Percentiles rank a stretch among this genome's conserved stretches.
phyloP scores from a whole-genome alignment of 2,329 filamentous ascomycete species.

The Falciphora oryzae region DNA sequence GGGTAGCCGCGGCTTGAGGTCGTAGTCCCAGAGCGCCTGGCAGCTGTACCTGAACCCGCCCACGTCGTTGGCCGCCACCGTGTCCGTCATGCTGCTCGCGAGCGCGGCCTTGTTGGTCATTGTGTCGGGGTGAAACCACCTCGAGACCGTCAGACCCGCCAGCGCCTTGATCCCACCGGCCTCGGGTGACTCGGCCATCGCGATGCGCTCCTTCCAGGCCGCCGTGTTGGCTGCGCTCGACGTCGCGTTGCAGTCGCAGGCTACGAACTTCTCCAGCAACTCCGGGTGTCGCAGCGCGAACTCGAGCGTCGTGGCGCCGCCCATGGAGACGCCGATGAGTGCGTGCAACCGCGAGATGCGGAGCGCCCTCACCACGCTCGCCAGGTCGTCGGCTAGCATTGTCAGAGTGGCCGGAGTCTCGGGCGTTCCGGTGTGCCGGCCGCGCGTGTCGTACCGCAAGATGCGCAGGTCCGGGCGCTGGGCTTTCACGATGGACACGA shows the following conservation, averaged over 20 bases:
- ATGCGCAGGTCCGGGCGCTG: slow-evolving; percentile 62
- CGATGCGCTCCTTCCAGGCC: slow-evolving; percentile 74
- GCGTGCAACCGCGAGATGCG: slow-evolving; percentile 61
- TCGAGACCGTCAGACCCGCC: slow-evolving; percentile 62
- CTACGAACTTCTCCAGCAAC: slow-evolving; percentile 56
- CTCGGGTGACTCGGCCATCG: slow-evolving; percentile 50
- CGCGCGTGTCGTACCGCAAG: slow-evolving; percentile 72
- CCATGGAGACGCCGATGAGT: slow-evolving; percentile 73
- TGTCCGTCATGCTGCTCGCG: slow-evolving; percentile 55
- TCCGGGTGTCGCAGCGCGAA: slow-evolving; percentile 61
- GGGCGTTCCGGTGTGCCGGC: slow-evolving; percentile 49
- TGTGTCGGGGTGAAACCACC: slow-evolving; percentile 68
- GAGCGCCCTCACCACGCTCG: slow-evolving; percentile 59
- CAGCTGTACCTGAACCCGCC: slow-evolving; percentile 63
- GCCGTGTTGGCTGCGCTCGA: slow-evolving; percentile 68
- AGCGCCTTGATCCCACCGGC: slow-evolving; percentile 53
- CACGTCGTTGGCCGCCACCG: slow-evolving; percentile 65
- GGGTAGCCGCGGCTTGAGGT: slow-evolving; percentile 53
- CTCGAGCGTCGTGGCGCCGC: slow-evolving; percentile 71
- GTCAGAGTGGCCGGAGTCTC: slow-evolving; percentile 53
- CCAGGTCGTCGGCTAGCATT: slow-evolving; percentile 62
- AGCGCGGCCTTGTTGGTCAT: slow-evolving; percentile 38
- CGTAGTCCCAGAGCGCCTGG: slow-evolving; percentile 66
- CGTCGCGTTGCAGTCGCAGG: slow-evolving; percentile 73
- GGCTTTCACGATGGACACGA: slow-evolving; percentile 56